phyloP scores from a whole-genome alignment of 164 flowering plant species.

The Nelumbo lutea region DNA sequence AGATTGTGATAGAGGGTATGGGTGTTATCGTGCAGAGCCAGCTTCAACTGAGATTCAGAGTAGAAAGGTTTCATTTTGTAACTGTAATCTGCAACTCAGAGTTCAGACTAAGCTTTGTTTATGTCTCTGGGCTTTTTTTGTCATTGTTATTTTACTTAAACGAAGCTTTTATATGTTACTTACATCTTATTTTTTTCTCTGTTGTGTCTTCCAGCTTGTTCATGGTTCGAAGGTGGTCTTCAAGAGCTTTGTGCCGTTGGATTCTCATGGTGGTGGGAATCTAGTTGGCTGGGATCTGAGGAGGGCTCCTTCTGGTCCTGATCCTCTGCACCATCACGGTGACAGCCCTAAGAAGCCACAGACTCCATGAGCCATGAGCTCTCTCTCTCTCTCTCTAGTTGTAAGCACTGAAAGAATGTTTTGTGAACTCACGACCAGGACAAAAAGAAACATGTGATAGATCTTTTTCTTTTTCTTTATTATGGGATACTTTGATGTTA shows the following conservation, averaged over 20 bases:
- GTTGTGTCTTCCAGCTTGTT: background rate
- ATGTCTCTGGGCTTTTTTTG: background rate
- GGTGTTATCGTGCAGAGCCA: constrained; percentile 8
- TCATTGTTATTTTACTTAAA: background rate
- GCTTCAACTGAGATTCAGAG: constrained; percentile 2
- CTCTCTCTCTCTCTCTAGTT: background rate
- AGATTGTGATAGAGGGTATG: constrained; percentile 15
- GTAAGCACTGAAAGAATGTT: background rate
- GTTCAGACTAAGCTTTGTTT: background rate
- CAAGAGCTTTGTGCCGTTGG: background rate
- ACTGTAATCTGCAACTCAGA: background rate
- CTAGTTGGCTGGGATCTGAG: constrained; percentile 30
- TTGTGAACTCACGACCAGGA: background rate
- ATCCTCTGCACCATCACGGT: constrained; percentile 51
- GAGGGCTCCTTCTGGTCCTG: constrained; percentile 47
- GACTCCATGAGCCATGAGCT: constrained; percentile 17
- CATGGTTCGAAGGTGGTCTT: background rate
- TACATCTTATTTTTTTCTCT: too few species aligned
- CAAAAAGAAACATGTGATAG: background rate
- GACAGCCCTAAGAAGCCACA: constrained; percentile 32
- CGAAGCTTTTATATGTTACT: background rate
- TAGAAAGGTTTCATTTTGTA: constrained; percentile 23
- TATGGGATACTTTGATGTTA: too few species aligned
- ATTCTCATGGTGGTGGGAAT: background rate
- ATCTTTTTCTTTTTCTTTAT: background rate